phyloP scores from a whole-genome alignment of 2,329 filamentous ascomycete species.

The Botrytis galanthina region DNA sequence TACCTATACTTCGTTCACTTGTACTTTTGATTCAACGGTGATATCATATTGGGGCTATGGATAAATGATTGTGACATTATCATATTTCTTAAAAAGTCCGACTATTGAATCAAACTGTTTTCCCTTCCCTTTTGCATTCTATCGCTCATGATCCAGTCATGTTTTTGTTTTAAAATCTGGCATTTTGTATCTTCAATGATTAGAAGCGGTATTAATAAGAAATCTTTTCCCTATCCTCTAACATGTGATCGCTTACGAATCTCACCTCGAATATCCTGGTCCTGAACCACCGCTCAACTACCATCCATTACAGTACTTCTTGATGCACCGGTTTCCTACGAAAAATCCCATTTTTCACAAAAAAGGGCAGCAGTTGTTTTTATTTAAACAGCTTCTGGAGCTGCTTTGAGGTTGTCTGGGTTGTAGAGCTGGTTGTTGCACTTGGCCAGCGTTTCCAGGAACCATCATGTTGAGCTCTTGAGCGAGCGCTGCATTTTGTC shows the following conservation, averaged over 20 bases:
- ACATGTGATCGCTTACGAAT: not conserved
- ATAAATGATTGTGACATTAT: no score
- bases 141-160: not conserved
- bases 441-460: not conserved
- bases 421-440: not conserved
- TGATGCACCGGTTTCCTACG: not conserved
- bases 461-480: not conserved
- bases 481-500: not conserved
- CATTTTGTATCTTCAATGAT: not conserved
- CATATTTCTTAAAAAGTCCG: no score
- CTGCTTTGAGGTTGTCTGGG: no score
- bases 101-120: not conserved
- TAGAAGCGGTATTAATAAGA: not conserved
- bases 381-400: not conserved
- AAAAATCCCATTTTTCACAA: not conserved
- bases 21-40: not conserved
- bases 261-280: not conserved
- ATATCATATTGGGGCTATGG: not conserved
- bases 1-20: no score
- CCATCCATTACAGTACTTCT: not conserved
- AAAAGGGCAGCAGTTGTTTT: accelerated
- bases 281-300: not conserved
- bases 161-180: not conserved
- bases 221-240: not conserved
- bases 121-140: not conserved